These are phyloP conservation scores for Cystofilobasidium ferigula DNA, from an alignment of 768 basidiomycete species.

Conservation along the genomic window DNA sequence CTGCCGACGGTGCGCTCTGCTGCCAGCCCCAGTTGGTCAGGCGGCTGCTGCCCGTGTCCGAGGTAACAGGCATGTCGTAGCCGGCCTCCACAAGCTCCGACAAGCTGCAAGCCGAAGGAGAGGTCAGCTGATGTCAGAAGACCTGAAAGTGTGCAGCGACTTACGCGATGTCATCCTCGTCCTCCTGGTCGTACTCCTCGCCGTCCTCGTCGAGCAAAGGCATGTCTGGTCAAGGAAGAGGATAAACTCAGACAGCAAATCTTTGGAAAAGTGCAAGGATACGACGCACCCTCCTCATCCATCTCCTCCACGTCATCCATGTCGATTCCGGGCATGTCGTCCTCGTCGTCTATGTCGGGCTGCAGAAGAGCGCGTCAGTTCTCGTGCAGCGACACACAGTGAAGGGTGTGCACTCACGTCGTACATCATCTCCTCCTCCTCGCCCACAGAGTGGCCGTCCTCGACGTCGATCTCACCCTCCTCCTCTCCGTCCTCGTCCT, in stretches of 20 bases:
- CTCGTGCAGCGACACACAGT: background rate
- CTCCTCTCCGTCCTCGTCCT: constrained; percentile 55
- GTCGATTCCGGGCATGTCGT: constrained; percentile 33
- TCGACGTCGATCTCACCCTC: constrained; percentile 39
- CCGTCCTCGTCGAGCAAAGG: constrained; percentile 37
- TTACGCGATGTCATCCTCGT: constrained; percentile 28
- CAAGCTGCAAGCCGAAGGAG: constrained; percentile 3
- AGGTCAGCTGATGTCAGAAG: background rate
- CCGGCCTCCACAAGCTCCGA: constrained; percentile 22
- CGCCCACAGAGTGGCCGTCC: constrained; percentile 36
- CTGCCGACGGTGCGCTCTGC: constrained; percentile 1
- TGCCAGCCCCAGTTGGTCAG: constrained; percentile 30
- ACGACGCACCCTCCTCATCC: constrained; percentile 24
- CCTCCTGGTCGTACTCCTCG: constrained; percentile 27
- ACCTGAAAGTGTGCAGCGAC: background rate
- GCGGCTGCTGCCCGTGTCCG: constrained; percentile 9
- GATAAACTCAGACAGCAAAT: background rate
- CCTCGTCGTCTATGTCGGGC: constrained; percentile 43
- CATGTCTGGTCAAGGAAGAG: background rate
- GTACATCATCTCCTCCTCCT: constrained; percentile 45
- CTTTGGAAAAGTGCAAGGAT: too few species aligned
- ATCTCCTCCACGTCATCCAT: constrained; percentile 29
- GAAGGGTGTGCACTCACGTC: constrained; percentile 12
- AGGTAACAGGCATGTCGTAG: constrained; percentile 24
- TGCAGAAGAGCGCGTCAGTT: background rate